Conservation (phyloP, 2,329 filamentous ascomycete species). For the Diaporthe humulicola region DNA sequence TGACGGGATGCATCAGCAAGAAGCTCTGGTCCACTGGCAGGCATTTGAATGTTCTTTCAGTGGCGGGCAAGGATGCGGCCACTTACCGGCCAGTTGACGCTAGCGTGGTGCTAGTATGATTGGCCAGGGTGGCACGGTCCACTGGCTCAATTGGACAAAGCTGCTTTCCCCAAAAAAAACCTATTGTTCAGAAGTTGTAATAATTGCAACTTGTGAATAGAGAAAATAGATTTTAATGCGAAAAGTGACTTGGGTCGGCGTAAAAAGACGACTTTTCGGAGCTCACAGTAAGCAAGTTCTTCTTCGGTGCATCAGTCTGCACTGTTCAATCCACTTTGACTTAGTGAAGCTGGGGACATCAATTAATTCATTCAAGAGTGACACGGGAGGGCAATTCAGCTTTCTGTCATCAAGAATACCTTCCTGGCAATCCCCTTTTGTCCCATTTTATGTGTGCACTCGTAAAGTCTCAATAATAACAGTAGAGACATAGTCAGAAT, state of each 20-base stretch:
- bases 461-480: not conserved
- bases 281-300: not conserved
- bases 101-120: not conserved
- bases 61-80: conserved; percentile 34
- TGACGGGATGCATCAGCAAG: conserved; percentile 32
- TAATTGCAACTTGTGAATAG: not conserved
- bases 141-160: not conserved
- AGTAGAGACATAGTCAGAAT: not conserved
- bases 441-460: not conserved
- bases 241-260: not conserved
- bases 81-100: not conserved
- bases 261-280: not conserved
- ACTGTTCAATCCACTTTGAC: not conserved
- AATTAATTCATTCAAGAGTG: not conserved
- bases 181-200: not conserved
- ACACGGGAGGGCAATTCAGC: no score
- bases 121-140: conserved; percentile 10
- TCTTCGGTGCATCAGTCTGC: not conserved
- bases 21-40: conserved; percentile 34
- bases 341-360: not conserved
- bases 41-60: conserved; percentile 38
- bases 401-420: not conserved
- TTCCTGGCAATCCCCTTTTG: not conserved
- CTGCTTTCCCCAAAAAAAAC: not conserved
- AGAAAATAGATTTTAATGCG: not conserved